phyloP scores from a whole-genome alignment of 208 protist genomes.

The Leishmania gerbilli region DNA sequence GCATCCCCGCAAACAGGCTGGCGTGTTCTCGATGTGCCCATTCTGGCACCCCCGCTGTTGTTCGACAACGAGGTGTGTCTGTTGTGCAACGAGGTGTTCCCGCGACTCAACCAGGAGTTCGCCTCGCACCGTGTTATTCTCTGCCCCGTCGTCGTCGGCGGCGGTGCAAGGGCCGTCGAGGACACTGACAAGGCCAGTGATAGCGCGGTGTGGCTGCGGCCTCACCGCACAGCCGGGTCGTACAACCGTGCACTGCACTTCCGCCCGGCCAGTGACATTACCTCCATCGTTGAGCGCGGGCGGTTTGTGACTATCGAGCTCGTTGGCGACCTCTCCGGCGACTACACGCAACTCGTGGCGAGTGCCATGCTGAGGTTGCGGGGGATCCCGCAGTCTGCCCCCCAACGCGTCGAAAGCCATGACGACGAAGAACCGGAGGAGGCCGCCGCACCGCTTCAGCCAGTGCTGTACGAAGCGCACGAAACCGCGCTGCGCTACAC shows the following conservation, averaged over 20 bases:
- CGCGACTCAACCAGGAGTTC: conserved; percentile 68
- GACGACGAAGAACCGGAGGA: not conserved
- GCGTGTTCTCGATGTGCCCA: conserved; percentile 77
- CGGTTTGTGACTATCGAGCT: conserved; percentile 73
- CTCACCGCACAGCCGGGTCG: conserved; percentile 34
- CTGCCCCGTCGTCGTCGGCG: conserved; percentile 44
- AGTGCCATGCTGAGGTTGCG: conserved; percentile 48
- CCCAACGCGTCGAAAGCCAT: not conserved
- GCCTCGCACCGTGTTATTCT: conserved; percentile 38
- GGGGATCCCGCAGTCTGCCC: not conserved
- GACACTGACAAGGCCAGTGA: not conserved
- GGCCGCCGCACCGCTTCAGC: conserved; percentile 33
- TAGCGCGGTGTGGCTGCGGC: not conserved
- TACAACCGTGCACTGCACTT: conserved; percentile 50
- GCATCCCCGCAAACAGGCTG: conserved; percentile 56
- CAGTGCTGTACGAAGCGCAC: conserved; percentile 67
- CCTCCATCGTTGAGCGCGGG: conserved; percentile 58
- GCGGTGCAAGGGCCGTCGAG: not conserved
- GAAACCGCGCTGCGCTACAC: conserved; percentile 39
- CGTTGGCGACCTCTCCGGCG: conserved; percentile 75
- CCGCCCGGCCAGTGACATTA: conserved; percentile 41
- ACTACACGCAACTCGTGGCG: conserved; percentile 56
- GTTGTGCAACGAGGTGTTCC: conserved; percentile 64
- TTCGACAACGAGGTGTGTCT: conserved; percentile 78
- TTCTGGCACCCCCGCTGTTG: conserved; percentile 72